Conservation (phyloP, 1,284 basidiomycete species). For the Prillingera fragicola region DNA sequence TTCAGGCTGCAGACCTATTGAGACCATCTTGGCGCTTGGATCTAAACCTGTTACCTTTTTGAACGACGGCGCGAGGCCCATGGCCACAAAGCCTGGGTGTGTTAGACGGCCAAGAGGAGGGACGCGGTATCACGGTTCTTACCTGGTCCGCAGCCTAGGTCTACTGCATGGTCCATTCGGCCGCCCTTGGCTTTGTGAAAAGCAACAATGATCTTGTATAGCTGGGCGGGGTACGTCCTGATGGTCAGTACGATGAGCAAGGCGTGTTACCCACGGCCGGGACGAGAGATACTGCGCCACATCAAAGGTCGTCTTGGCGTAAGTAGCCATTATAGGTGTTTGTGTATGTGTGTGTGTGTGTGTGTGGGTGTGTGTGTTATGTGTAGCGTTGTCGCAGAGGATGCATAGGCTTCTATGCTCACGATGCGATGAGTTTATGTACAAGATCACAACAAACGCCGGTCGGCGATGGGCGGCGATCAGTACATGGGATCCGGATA, state of each 20-base stretch:
- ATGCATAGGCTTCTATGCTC: neutral
- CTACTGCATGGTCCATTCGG: constrained; percentile 49
- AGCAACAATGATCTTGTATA: constrained; percentile 27
- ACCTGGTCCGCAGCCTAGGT: constrained; percentile 81
- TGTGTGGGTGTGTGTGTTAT: constrained; percentile 6
- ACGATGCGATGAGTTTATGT: neutral
- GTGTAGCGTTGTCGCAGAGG: neutral
- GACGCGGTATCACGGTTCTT: constrained; percentile 6
- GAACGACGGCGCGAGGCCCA: constrained; percentile 57
- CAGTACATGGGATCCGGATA: neutral
- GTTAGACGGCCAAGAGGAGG: neutral
- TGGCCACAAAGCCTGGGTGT: constrained; percentile 55
- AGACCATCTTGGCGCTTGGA: constrained; percentile 67
- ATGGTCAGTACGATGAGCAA: neutral
- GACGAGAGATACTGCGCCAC: constrained; percentile 32
- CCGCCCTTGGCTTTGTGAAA: constrained; percentile 26
- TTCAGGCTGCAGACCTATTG: constrained; percentile 51
- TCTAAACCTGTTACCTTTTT: constrained; percentile 63
- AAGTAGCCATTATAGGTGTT: constrained; percentile 28
- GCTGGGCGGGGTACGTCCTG: constrained; percentile 27
- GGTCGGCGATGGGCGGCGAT: neutral
- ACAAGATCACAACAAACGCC: neutral
- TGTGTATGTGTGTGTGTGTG: constrained; percentile 1
- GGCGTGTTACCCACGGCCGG: constrained; percentile 26
- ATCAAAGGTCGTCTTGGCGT: constrained; percentile 33